These are phyloP conservation scores for Jacaranda mimosifolia DNA, from an alignment of 257 asterid genomes.

Conservation along the genomic window DNA sequence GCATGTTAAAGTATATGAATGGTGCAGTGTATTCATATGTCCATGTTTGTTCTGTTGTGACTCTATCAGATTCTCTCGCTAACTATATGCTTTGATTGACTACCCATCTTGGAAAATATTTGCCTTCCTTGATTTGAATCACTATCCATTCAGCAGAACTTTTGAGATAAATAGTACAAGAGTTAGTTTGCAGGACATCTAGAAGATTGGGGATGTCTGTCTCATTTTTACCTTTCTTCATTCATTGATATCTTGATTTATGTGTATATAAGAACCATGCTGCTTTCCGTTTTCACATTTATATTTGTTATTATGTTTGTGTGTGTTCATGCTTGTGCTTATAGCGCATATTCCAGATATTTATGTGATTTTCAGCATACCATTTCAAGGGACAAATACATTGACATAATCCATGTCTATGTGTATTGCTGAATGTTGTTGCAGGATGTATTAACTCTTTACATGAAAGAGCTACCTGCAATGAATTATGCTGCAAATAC, in stretches of 20 bases:
- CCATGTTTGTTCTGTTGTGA: constrained; percentile 1
- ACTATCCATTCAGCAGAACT: background rate
- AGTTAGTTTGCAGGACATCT: background rate
- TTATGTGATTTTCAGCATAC: background rate
- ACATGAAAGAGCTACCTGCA: constrained; percentile 82
- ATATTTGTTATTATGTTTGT: background rate
- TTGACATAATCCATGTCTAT: constrained; percentile 12
- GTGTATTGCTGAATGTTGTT: constrained; percentile 20
- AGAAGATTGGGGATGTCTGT: constrained; percentile 1
- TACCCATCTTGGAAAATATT: background rate
- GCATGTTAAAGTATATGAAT: background rate
- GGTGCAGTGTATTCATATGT: background rate
- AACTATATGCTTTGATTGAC: constrained; percentile 12
- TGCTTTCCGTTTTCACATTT: constrained; percentile 6
- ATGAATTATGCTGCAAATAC: constrained; percentile 96
- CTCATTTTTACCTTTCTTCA: background rate
- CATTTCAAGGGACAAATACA: background rate
- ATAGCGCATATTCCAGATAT: background rate
- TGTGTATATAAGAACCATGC: constrained; percentile 3
- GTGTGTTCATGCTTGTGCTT: background rate
- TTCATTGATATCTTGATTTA: background rate
- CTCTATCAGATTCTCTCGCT: background rate
- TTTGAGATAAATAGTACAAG: background rate
- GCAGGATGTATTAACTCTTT: constrained; percentile 78
- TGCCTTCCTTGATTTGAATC: background rate